Evolutionary conservation across 768 basidiomycete species (phyloP).

Genomic region (Ramaria rubella): DNA sequence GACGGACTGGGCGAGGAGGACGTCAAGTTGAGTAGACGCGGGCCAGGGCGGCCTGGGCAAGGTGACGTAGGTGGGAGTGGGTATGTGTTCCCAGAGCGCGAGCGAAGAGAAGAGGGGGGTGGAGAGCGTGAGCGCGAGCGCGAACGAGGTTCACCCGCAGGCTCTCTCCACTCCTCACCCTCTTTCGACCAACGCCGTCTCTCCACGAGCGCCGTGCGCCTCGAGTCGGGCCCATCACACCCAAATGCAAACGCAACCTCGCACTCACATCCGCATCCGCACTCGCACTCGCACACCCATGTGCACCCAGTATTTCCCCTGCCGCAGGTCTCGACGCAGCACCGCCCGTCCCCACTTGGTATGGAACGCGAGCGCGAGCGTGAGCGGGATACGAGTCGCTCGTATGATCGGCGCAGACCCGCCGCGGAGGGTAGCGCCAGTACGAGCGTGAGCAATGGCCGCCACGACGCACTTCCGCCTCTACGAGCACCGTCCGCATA

Average conservation of each 20-base stretch:
- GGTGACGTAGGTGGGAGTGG: neutral
- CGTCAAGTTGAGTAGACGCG: neutral
- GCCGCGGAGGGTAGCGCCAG: neutral
- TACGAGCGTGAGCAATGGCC: neutral
- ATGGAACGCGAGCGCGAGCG: neutral
- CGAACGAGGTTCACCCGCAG: neutral
- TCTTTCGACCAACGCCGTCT: neutral
- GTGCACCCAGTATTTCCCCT: neutral
- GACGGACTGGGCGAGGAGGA: neutral
- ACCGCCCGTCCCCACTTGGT: conserved; percentile 1
- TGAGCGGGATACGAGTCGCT: neutral
- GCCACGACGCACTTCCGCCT: neutral
- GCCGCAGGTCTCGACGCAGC: neutral
- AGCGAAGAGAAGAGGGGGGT: neutral
- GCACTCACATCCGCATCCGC: too few relatives aligned
- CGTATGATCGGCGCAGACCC: neutral
- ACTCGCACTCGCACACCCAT: neutral
- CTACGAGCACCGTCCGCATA: neutral
- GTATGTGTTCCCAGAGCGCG: neutral
- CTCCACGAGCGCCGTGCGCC: neutral
- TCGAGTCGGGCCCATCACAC: neutral
- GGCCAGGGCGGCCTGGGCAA: neutral
- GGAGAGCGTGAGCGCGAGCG: neutral
- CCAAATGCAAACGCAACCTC: too few relatives aligned
- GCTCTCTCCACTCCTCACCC: neutral